Conservation (phyloP, 495 filamentous ascomycete genomes). For the Ascodesmis nigricans region DNA sequence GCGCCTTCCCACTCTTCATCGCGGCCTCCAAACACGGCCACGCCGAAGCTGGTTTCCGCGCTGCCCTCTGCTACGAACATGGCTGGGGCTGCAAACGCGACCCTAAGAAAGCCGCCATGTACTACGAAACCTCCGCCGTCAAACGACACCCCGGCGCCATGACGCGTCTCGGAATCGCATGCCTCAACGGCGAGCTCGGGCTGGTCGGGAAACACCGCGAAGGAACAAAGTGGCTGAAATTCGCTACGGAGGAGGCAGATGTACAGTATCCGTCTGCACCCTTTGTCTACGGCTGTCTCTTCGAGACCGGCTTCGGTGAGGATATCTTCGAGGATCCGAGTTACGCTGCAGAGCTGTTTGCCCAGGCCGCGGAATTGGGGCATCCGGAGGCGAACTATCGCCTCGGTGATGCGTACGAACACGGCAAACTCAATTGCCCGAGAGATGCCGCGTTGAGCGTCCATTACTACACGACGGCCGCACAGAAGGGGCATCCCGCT, state of each 20-base stretch:
- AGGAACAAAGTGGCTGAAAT: conserved; percentile 90
- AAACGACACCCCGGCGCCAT: conserved; percentile 92
- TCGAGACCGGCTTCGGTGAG: conserved; percentile 74
- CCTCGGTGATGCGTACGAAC: conserved; percentile 92
- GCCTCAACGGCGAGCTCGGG: conserved; percentile 70
- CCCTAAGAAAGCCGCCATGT: conserved; percentile 73
- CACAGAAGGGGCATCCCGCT: conserved; percentile 55
- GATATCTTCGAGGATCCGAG: conserved; percentile 75
- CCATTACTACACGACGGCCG: conserved; percentile 89
- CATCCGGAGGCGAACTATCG: conserved; percentile 64
- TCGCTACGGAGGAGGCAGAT: conserved; percentile 73
- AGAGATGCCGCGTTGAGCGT: conserved; percentile 82
- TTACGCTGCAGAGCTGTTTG: conserved; percentile 87
- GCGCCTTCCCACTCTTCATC: conserved; percentile 76
- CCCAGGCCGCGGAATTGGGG: conserved; percentile 79
- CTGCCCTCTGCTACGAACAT: conserved; percentile 91
- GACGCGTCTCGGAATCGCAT: conserved; percentile 76
- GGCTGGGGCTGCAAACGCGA: conserved; percentile 88
- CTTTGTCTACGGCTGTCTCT: conserved; percentile 70
- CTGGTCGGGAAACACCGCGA: conserved; percentile 66
- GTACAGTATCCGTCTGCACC: conserved; percentile 78
- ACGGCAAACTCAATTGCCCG: conserved; percentile 69
- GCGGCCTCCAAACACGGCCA: conserved; percentile 93
- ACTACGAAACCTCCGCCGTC: conserved; percentile 69
- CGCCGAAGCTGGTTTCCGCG: conserved; percentile 83